Percentiles rank a stretch among this genome's conserved stretches.
Evolutionary conservation across 768 basidiomycete species (phyloP).

Genomic region (Leccinum obscurum): DNA sequence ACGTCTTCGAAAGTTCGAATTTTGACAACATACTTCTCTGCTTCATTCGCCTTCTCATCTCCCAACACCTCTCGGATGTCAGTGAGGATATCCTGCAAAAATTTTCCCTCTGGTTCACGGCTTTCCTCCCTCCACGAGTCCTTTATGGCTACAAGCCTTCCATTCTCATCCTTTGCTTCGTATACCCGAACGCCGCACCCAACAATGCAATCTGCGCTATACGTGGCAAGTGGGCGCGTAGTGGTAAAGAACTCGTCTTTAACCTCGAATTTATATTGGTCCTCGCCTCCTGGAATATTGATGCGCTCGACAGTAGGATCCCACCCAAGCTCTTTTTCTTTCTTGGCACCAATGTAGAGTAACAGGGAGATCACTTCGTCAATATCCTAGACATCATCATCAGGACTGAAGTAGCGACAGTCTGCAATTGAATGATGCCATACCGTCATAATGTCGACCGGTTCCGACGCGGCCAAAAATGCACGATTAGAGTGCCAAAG

Average conservation of each 20-base stretch:
- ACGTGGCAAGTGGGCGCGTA: background rate
- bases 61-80: background rate
- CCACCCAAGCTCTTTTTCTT: slow-evolving; percentile 3
- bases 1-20: background rate
- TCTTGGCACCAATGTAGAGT: too few species aligned
- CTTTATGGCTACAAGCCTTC: slow-evolving; percentile 1
- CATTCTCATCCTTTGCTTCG: background rate
- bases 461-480: background rate
- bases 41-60: background rate
- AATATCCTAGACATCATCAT: too few species aligned
- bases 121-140: slow-evolving; percentile 6
- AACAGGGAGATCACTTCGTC: too few species aligned
- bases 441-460: slow-evolving; percentile 1
- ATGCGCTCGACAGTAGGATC: slow-evolving; percentile 6
- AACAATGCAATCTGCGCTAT: background rate
- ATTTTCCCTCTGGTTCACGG: background rate
- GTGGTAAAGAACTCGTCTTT: background rate
- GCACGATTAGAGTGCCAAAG: slow-evolving; percentile 24
- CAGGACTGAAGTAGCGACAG: too few species aligned
- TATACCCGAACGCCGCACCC: slow-evolving; percentile 4
- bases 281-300: background rate
- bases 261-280: slow-evolving; percentile 1
- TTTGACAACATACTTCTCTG: background rate
- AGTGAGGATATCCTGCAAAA: background rate
- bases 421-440: too few species aligned